Evolutionary conservation across 2,329 filamentous ascomycete species (phyloP).

Genomic region (Fusarium setosum): DNA sequence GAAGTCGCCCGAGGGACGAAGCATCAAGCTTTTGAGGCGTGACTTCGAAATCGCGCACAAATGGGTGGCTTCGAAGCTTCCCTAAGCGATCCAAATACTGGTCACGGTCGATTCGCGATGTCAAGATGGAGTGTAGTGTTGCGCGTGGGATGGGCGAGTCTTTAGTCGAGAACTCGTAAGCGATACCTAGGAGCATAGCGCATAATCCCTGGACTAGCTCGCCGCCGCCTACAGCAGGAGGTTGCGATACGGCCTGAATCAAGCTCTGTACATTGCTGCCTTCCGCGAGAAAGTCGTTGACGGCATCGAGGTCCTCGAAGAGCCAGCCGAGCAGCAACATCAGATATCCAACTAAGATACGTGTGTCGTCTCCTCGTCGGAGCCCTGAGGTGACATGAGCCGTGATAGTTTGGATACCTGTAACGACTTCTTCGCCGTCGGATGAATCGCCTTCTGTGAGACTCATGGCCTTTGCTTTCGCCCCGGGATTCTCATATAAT

Average conservation of each 20-base stretch:
- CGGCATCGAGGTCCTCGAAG: conserved; percentile 90
- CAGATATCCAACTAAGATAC: conserved; percentile 84
- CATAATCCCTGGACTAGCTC: conserved; percentile 83
- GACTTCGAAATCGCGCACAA: conserved; percentile 91
- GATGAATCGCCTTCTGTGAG: conserved; percentile 91
- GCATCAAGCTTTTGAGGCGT: conserved; percentile 74
- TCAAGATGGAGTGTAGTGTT: conserved; percentile 82
- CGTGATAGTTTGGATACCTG: conserved; percentile 88
- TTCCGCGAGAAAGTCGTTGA: conserved; percentile 93
- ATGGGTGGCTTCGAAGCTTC: conserved; percentile 79
- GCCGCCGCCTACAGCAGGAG: conserved; percentile 67
- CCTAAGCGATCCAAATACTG: conserved; percentile 86
- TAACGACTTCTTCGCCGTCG: conserved; percentile 93
- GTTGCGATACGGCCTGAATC: conserved; percentile 76
- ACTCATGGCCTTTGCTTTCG: conserved; percentile 82
- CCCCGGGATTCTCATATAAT: conserved; percentile 80
- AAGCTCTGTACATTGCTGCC: conserved; percentile 92
- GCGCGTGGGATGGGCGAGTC: conserved; percentile 90
- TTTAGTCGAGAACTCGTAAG: conserved; percentile 98
- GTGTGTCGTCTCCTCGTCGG: conserved; percentile 79
- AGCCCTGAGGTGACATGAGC: conserved; percentile 87
- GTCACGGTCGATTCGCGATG: conserved; percentile 83
- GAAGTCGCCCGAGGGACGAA: conserved; percentile 62
- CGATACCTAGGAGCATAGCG: conserved; percentile 84
- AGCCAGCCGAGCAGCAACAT: conserved; percentile 92